Percentiles rank a stretch among this genome's conserved stretches.
Evolutionary conservation across 2,329 filamentous ascomycete species (phyloP).

Genomic region (Malbranchea cinnamomea): DNA sequence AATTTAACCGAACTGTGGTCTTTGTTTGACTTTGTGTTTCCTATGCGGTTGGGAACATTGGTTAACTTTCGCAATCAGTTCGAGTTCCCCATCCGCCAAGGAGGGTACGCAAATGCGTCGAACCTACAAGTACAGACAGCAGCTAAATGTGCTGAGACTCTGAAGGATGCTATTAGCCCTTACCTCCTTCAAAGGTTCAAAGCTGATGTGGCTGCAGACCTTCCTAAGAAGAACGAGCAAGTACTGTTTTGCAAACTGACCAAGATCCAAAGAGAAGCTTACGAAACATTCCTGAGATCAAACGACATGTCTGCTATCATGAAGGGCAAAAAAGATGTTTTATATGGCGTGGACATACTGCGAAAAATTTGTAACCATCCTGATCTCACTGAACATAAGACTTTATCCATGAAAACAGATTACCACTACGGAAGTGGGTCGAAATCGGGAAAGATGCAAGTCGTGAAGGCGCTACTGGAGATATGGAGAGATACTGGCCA

Average conservation of each 20-base stretch:
- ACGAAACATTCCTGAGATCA: conserved; percentile 66
- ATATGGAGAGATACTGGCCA: conserved; percentile 88
- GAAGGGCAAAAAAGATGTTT: conserved; percentile 56
- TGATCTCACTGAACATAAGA: conserved; percentile 61
- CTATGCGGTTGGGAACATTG: conserved; percentile 83
- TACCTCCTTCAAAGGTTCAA: conserved; percentile 89
- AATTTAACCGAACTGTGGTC: conserved; percentile 94
- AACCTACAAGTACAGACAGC: conserved; percentile 91
- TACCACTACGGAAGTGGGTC: conserved; percentile 65
- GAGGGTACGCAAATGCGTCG: conserved; percentile 88
- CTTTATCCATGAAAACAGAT: conserved; percentile 41
- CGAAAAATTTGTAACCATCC: conserved; percentile 98
- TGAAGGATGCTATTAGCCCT: conserved; percentile 86
- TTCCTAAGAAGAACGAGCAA: conserved; percentile 91
- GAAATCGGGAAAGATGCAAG: conserved; percentile 90
- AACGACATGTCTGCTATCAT: conserved; percentile 76
- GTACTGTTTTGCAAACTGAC: conserved; percentile 94
- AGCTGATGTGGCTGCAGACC: conserved; percentile 78
- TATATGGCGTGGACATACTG: conserved; percentile 82
- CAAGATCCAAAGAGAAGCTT: conserved; percentile 59
- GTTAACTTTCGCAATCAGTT: conserved; percentile 85
- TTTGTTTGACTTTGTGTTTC: conserved; percentile 92
- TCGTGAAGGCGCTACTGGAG: conserved; percentile 72
- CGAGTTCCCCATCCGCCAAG: conserved; percentile 82
- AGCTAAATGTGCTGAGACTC: conserved; percentile 79